Base-by-base conservation (phyloP, 768 basidiomycete genomes). In the Strobilomyces dryophilus region DNA sequence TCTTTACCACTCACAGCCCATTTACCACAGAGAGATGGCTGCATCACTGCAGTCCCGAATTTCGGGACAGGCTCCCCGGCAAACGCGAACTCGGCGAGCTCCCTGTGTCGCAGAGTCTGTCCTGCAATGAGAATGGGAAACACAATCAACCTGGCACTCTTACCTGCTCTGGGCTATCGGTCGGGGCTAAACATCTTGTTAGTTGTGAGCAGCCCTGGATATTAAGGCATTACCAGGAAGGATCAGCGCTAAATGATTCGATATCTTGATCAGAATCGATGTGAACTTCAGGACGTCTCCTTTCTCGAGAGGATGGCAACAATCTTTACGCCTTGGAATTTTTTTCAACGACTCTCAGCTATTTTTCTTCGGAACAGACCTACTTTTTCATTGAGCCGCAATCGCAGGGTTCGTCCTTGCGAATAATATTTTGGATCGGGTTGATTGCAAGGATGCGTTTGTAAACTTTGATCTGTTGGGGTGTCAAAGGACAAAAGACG, bases 401-500 rank as follows among this genome's bases (percentile, higher is more conserved):
- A 3, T 79, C 71, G 53, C 95, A 98, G 0, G 66, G 70, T 14
- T 89, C 82, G 51, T 92, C 85, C 62, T 87, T 84, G 17, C 73
- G 74, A 20, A 93, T 70, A 47, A 97, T 72, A 55, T 85, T 83
- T 62, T 89, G 83, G 9, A 97, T 80, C 6, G 81, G 75, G 7
- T 76, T 74, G 60, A 79, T 81, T n/a, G 68, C 69, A 21, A 95
- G 71, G 32, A 95, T 75, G 6, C 78, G 76, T 58, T 82, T 87
- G 68, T 97, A 95, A 1, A 85, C 89, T 15, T 68, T 64, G 27
- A 83, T 79, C 69, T 97, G 95, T 34, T 71, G 76, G 0, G 72
- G 53, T 0, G 89, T 89, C 45, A 98, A 72, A 15, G 93, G 95
- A 63, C 95, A 99, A 62, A 98, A 95, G 6, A 97, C 92, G 14